phyloP scores from a whole-genome alignment of 2,329 filamentous ascomycete species.

The Penicillium sp. region DNA sequence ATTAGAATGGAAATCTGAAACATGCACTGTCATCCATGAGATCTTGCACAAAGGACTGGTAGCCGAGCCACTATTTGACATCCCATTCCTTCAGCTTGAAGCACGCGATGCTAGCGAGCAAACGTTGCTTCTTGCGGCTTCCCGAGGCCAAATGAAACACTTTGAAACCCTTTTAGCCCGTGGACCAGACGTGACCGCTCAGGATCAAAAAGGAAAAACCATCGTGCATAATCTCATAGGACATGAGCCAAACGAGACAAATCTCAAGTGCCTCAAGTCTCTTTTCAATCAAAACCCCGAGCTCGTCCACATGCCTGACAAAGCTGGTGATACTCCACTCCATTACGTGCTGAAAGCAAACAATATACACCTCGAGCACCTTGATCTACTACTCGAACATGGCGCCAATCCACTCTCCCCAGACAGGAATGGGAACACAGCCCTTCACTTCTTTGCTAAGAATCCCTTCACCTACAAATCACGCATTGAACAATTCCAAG shows the following conservation, averaged over 20 bases:
- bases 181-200: constrained; percentile 13
- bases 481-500: neutral
- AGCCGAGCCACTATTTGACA: constrained; percentile 9
- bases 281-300: neutral
- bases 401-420: constrained; percentile 5
- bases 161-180: constrained; percentile 5
- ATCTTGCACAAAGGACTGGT: neutral
- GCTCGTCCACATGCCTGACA: constrained; percentile 4
- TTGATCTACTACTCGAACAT: constrained; percentile 1
- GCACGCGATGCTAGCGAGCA: constrained; percentile 3
- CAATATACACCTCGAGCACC: neutral
- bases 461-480: neutral
- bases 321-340: neutral
- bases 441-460: neutral
- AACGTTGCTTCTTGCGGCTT: constrained; percentile 8
- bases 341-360: neutral
- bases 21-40: constrained; percentile 12
- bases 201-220: constrained; percentile 16
- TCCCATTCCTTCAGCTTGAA: constrained; percentile 12
- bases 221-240: constrained; percentile 6
- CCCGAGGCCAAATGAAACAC: neutral
- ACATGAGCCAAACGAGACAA: neutral
- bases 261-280: neutral
- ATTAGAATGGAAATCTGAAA: neutral
- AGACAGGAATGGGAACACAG: constrained; percentile 7